A percentile compares a stretch with the other conserved stretches of the same genome.
These are phyloP conservation scores for Metarhizium rileyi DNA, from an alignment of 2,329 filamentous ascomycete genomes.

Conservation along the genomic window DNA sequence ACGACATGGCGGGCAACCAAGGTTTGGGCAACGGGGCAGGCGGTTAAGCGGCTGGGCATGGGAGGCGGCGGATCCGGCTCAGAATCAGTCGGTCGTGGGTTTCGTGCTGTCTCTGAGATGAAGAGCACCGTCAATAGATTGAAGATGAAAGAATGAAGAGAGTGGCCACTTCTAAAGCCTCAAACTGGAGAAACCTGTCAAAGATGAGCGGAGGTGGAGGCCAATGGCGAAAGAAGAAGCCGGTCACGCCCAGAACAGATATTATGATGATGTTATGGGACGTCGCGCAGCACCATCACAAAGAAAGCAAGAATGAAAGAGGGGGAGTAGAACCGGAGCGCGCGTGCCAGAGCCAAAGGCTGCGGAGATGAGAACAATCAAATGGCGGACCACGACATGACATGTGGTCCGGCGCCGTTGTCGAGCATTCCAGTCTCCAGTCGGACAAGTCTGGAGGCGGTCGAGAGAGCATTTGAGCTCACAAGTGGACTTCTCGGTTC, in stretches of 20 bases:
- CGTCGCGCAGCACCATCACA: background rate
- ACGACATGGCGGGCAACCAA: conserved; percentile 28
- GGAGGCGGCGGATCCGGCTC: background rate
- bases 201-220: background rate
- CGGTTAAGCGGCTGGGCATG: background rate
- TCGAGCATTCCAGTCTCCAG: conserved; percentile 7
- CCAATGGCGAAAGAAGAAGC: background rate
- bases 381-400: conserved; percentile 7
- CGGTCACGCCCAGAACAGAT: background rate
- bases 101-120: background rate
- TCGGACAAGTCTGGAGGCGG: background rate
- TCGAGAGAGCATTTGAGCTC: background rate
- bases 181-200: background rate
- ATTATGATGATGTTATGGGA: background rate
- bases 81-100: background rate
- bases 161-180: background rate
- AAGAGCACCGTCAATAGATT: background rate
- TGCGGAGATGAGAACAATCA: conserved; percentile 3
- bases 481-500: conserved; percentile 7
- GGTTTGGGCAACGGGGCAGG: background rate
- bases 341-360: conserved; percentile 5
- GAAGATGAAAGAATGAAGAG: background rate
- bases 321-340: background rate
- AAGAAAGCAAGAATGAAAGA: background rate
- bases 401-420: conserved; percentile 12